These are phyloP conservation scores for Yamadazyma tumulicola DNA, from an alignment of 805 yeast species.

Conservation along the genomic window DNA sequence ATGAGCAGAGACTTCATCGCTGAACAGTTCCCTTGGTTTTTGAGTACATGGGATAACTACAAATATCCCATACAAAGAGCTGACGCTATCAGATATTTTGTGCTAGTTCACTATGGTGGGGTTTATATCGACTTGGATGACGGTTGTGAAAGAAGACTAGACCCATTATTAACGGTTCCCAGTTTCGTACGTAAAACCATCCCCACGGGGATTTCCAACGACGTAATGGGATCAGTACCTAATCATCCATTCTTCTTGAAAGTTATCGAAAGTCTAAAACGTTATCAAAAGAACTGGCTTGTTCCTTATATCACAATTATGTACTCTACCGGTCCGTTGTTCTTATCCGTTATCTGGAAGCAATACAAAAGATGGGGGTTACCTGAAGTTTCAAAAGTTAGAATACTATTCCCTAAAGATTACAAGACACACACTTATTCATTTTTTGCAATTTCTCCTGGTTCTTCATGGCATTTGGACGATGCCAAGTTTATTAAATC, in stretches of 20 bases:
- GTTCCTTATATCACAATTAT: conserved; percentile 88
- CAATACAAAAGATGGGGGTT: conserved; percentile 80
- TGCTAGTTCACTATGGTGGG: conserved; percentile 81
- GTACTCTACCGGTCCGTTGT: conserved; percentile 91
- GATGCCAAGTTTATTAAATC: conserved; percentile 79
- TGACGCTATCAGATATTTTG: conserved; percentile 86
- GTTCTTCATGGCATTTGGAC: conserved; percentile 90
- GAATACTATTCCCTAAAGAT: conserved; percentile 69
- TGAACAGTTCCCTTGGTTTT: conserved; percentile 83
- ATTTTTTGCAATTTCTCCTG: conserved; percentile 72
- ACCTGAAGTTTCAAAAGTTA: conserved; percentile 60
- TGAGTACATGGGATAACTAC: conserved; percentile 72
- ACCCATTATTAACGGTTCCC: conserved; percentile 75
- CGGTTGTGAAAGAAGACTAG: conserved; percentile 76
- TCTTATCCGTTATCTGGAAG: conserved; percentile 82
- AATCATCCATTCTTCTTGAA: conserved; percentile 79
- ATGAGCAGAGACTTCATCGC: conserved; percentile 75
- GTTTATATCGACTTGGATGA: conserved; percentile 88
- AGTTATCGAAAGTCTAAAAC: conserved; percentile 60
- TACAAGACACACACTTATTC: conserved; percentile 60
- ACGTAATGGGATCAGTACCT: conserved; percentile 88
- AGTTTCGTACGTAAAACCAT: conserved; percentile 84
- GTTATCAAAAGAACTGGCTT: conserved; percentile 65
- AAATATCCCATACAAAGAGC: conserved; percentile 84
- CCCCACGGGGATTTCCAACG: conserved; percentile 91